These are phyloP conservation scores for Serendipita sp. DNA, from an alignment of 768 basidiomycete genomes.

Conservation along the genomic window DNA sequence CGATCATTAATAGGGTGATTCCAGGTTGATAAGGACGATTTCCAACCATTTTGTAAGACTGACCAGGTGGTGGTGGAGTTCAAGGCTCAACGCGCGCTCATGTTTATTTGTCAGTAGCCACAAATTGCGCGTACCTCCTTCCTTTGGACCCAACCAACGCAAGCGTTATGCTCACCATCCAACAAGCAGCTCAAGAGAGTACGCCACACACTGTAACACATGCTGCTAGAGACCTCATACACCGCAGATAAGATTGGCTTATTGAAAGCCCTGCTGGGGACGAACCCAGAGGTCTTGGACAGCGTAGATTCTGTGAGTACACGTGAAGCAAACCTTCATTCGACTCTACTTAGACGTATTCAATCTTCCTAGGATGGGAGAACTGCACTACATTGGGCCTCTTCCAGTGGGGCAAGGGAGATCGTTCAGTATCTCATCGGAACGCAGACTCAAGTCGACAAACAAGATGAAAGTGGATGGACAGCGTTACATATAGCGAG, in stretches of 20 bases:
- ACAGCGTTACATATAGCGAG: slow-evolving; percentile 69
- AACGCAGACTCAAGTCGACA: slow-evolving; percentile 52
- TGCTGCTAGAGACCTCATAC: not conserved
- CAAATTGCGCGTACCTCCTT: not conserved
- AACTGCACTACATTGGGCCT: slow-evolving; percentile 77
- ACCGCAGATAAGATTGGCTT: not conserved
- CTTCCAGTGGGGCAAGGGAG: slow-evolving; percentile 47
- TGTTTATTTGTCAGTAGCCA: not conserved
- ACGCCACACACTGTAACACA: not conserved
- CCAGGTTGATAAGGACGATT: not conserved
- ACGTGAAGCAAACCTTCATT: too few species aligned
- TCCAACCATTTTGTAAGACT: not conserved
- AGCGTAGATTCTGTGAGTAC: not conserved
- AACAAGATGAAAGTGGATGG: slow-evolving; percentile 55
- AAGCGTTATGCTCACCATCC: not conserved
- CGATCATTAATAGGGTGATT: not conserved
- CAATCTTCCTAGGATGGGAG: slow-evolving; percentile 24
- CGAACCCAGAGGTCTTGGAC: not conserved
- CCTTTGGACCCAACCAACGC: not conserved
- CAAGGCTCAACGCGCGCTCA: not conserved
- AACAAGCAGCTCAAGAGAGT: slow-evolving; percentile 5
- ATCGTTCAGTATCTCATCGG: slow-evolving; percentile 53
- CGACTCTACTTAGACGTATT: too few species aligned
- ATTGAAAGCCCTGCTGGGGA: not conserved
- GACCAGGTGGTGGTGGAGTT: not conserved